phyloP scores from a whole-genome alignment of 176 grass and related monocot species.

The Dactylis glomerata region DNA sequence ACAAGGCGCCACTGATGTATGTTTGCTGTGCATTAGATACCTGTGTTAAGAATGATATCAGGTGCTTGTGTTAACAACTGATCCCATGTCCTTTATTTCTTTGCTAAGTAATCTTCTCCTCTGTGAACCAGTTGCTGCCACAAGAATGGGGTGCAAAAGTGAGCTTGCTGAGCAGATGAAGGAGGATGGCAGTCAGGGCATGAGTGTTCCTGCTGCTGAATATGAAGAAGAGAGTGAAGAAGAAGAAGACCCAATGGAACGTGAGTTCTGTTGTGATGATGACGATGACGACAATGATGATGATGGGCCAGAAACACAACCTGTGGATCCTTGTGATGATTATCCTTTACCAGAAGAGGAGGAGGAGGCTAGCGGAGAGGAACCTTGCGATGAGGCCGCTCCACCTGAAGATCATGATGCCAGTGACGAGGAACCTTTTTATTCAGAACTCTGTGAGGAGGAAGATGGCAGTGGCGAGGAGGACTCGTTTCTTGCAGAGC shows the following conservation, averaged over 20 bases:
- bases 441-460: constrained; percentile 7
- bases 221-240: constrained; percentile 34
- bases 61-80: background rate
- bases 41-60: background rate
- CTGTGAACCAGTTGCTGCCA: background rate
- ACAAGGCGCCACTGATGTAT: background rate
- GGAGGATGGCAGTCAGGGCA: constrained; percentile 1
- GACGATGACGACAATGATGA: background rate
- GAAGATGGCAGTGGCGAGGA: constrained; percentile 5
- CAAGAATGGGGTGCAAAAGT: background rate
- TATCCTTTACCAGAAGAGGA: constrained; percentile 13
- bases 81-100: background rate
- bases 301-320: constrained; percentile 2
- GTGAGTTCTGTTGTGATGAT: constrained; percentile 28
- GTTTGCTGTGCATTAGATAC: background rate
- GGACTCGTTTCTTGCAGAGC: background rate
- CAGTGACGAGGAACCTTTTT: constrained; percentile 29
- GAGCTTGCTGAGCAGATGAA: background rate
- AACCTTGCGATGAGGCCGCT: background rate
- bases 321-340: constrained; percentile 13
- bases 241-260: constrained; percentile 35
- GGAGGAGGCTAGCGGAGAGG: constrained; percentile 12
- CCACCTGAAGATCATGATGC: constrained; percentile 9
- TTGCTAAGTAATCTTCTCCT: constrained; percentile 22
- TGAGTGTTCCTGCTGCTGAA: constrained; percentile 3